phyloP scores from a whole-genome alignment of 257 asterid genomes.

The Catharanthus roseus region DNA sequence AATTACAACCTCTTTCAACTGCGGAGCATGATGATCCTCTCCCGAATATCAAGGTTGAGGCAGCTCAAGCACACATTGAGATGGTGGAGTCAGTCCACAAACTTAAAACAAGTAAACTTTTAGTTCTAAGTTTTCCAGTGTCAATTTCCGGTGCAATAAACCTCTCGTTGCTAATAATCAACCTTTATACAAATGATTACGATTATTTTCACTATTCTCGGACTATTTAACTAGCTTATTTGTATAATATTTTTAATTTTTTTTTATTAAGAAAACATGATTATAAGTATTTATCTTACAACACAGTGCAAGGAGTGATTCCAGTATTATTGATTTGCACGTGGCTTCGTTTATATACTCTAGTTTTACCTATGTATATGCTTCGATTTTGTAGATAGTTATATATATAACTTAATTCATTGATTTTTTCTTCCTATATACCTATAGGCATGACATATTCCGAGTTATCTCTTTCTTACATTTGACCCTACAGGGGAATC shows the following conservation, averaged over 20 bases:
- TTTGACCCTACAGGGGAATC: too few relatives aligned
- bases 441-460: too few relatives aligned
- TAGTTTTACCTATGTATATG: background rate
- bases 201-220: background rate
- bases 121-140: constrained; percentile 11
- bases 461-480: too few relatives aligned
- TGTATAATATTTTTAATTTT: background rate
- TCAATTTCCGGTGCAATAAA: background rate
- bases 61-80: constrained; percentile 51
- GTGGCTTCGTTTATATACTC: too few relatives aligned
- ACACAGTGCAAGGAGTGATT: too few relatives aligned
- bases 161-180: background rate
- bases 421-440: too few relatives aligned
- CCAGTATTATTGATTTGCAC: too few relatives aligned
- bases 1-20: constrained; percentile 49
- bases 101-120: constrained; percentile 39
- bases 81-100: constrained; percentile 48
- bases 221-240: background rate
- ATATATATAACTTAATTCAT: too few relatives aligned
- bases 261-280: too few relatives aligned
- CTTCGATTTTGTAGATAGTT: background rate
- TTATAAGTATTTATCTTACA: too few relatives aligned
- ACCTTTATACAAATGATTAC: constrained; percentile 3
- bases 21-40: constrained; percentile 54
- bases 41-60: constrained; percentile 37